Base-by-base conservation (phyloP, 2,329 filamentous ascomycete species). In the Colletotrichum lentis region DNA sequence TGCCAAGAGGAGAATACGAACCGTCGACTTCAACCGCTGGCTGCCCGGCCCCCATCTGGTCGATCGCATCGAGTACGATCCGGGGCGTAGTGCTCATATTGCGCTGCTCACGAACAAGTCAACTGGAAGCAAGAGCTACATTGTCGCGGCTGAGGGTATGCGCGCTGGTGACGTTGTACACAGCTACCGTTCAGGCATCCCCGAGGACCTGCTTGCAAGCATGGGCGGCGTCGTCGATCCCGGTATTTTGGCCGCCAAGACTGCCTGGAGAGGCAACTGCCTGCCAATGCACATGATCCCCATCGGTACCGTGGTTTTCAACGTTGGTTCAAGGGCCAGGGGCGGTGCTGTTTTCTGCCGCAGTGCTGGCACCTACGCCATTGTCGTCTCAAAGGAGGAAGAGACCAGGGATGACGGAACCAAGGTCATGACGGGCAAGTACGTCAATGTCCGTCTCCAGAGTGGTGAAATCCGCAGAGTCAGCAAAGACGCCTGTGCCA, bases 141-240 rank as follows among this genome's bases (percentile, higher is more conserved):
- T 99, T 71, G 84, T 99, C 67, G 96, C 96, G n/a, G 88, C 96
- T 0, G 96, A 99, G 73, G 96, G 96, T 12, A 91, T 97, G 88
- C 86, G 95, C 70, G 92, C 92, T 5, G 96, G 96, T 46, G 96
- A 99, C 77, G 85, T 92, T 27, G 90, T 99, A 18, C 91, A 98
- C 82, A 97, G 94, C 80, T 99, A 96, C 81, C 89, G 94, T 72
- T 83, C 90, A 8, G 96, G 96, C 72, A 96, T 99, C 68, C 96
- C 96, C 1, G 85, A 91, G 71, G 91, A 96, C 71, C 83, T 99
- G 64, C 86, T 97, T 74, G 89, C 91, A 58, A 94, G 90, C 76
- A 98, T 99, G 94, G 96, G 96, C 69, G 95, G 96, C 73, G 83
- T 90, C 49, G 87, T 97, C 58, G 96, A 99, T 84, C 94, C 95